These are phyloP conservation scores for Laetiporus sulphureus DNA, from an alignment of 1,284 basidiomycete species.

Conservation along the genomic window DNA sequence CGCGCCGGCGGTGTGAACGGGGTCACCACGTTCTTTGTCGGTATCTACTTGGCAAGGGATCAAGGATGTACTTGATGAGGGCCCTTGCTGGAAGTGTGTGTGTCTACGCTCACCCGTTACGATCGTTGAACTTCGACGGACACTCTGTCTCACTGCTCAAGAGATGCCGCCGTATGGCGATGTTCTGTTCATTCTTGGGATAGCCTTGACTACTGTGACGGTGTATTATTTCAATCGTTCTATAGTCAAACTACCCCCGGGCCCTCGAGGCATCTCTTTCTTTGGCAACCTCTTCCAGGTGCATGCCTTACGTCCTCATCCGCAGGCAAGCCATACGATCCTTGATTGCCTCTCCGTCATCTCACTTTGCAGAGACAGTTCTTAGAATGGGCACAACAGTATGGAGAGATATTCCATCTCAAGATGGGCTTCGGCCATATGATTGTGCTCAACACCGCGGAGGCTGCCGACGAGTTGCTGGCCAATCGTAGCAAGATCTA, in stretches of 20 bases:
- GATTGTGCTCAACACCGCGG: conserved; percentile 28
- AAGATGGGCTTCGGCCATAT: conserved; percentile 24
- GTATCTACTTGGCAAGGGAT: no score
- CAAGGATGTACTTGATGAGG: no score
- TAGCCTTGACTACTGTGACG: conserved; percentile 4
- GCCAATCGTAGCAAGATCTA: conserved; percentile 25
- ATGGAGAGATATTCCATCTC: conserved; percentile 23
- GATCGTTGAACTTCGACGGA: no score
- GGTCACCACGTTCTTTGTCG: no score
- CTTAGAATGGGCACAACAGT: conserved; percentile 23
- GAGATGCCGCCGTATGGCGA: no score
- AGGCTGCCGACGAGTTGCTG: conserved; percentile 27
- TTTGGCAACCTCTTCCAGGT: conserved; percentile 6
- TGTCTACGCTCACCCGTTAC: no score
- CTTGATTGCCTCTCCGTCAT: background rate
- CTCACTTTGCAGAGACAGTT: conserved; percentile 13
- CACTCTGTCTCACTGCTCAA: no score
- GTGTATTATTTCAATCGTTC: background rate
- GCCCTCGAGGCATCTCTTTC: conserved; percentile 5
- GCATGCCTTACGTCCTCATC: conserved; percentile 4
- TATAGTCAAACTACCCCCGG: background rate
- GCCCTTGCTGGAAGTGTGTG: no score
- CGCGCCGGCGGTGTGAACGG: no score
- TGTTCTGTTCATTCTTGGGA: conserved; percentile 21
- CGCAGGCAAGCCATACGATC: background rate